These are phyloP conservation scores for Beauveria medogensis DNA, from an alignment of 2,329 filamentous ascomycete genomes.

Conservation along the genomic window DNA sequence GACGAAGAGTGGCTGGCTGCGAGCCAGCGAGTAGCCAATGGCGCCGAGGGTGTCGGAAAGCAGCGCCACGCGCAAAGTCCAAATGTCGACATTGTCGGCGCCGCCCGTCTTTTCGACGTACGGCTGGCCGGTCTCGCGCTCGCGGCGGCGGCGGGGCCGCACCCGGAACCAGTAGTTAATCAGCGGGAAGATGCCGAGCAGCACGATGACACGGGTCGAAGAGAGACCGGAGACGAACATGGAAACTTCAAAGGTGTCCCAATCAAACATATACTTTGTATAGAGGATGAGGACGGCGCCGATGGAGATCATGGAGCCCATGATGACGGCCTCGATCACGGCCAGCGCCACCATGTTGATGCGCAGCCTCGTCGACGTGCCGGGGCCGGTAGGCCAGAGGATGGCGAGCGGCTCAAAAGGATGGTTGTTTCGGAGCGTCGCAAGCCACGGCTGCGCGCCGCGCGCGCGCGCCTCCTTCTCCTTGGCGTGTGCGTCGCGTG, in stretches of 20 bases:
- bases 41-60: conserved; percentile 70
- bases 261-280: conserved; percentile 68
- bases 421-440: conserved; percentile 44
- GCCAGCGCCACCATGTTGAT: conserved; percentile 78
- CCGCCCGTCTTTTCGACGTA: conserved; percentile 50
- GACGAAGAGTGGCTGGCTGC: conserved; percentile 57
- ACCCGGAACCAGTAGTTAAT: conserved; percentile 68
- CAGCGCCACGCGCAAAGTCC: conserved; percentile 66
- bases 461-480: conserved; percentile 31
- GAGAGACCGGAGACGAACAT: conserved; percentile 77
- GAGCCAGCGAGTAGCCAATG: conserved; percentile 63
- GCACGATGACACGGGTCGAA: conserved; percentile 62
- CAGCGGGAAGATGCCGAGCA: conserved; percentile 67
- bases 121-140: conserved; percentile 27
- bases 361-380: conserved; percentile 51
- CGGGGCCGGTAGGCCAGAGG: conserved; percentile 63
- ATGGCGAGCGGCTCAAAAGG: conserved; percentile 70
- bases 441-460: conserved; percentile 20
- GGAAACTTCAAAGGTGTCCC: conserved; percentile 74
- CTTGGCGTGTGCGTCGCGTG: conserved; percentile 57
- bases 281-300: conserved; percentile 81
- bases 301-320: conserved; percentile 73
- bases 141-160: conserved; percentile 37
- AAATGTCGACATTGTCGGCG: conserved; percentile 69
- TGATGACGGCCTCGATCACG: conserved; percentile 70